phyloP scores from a whole-genome alignment of 1,284 basidiomycete genomes.

The Moesziomyces sp. region DNA sequence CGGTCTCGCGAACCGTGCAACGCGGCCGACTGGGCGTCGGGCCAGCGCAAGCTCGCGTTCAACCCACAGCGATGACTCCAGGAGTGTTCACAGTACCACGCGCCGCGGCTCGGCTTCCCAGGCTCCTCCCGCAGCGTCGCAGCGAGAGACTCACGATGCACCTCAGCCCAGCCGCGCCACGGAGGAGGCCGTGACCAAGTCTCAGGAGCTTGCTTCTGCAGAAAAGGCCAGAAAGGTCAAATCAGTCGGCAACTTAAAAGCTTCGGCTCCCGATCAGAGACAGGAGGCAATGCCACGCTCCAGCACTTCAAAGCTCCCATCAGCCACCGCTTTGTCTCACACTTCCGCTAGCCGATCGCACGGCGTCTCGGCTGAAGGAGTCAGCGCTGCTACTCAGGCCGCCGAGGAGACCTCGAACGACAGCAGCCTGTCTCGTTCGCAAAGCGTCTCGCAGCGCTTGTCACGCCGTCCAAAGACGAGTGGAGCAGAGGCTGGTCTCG shows the following conservation, averaged over 20 bases:
- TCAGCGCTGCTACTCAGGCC: background rate
- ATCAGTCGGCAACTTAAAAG: slow-evolving; percentile 35
- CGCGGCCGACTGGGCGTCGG: slow-evolving; percentile 27
- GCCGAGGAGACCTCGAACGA: slow-evolving; percentile 3
- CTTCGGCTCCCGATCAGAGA: slow-evolving; percentile 4
- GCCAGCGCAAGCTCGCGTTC: slow-evolving; percentile 40
- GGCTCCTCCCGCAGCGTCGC: slow-evolving; percentile 10
- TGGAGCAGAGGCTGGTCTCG: slow-evolving; percentile 21
- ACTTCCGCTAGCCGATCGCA: slow-evolving; percentile 1
- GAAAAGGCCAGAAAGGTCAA: slow-evolving; percentile 42
- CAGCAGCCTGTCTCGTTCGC: slow-evolving; percentile 7
- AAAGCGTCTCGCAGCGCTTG: slow-evolving; percentile 16
- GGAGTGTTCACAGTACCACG: slow-evolving; percentile 18
- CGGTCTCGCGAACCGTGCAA: slow-evolving; percentile 15
- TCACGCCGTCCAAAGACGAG: slow-evolving; percentile 39
- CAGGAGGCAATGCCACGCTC: slow-evolving; percentile 31
- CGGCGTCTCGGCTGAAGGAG: background rate
- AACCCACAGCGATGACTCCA: slow-evolving; percentile 38
- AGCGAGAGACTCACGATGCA: slow-evolving; percentile 3
- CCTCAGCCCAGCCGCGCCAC: background rate
- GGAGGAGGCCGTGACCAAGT: slow-evolving; percentile 2
- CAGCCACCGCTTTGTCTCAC: slow-evolving; percentile 3
- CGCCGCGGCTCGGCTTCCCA: slow-evolving; percentile 29
- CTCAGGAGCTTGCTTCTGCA: slow-evolving; percentile 9
- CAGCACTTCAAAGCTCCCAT: slow-evolving; percentile 27